Percentiles rank a stretch among this genome's conserved stretches.
Conservation (phyloP, 345 rosid species). For the Aquilaria sinensis region DNA sequence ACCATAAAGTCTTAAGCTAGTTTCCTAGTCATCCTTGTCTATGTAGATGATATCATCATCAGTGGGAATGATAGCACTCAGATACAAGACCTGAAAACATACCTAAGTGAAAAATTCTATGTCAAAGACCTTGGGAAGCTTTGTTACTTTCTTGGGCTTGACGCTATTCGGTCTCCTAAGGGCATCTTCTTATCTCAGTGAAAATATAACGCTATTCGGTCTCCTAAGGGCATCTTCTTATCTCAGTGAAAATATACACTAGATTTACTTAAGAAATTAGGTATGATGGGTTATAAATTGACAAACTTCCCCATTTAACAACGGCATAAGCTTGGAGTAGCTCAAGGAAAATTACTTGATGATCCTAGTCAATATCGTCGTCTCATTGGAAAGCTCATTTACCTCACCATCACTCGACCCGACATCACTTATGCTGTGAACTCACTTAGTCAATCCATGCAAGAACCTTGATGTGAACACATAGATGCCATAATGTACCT, state of each 20-base stretch:
- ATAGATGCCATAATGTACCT: neutral
- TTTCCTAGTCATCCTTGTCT: neutral
- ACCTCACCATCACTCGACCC: neutral
- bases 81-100: too few relatives aligned
- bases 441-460: neutral
- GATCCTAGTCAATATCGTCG: too few relatives aligned
- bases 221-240: neutral
- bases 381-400: too few relatives aligned
- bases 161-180: neutral
- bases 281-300: neutral
- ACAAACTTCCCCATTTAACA: neutral
- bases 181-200: neutral
- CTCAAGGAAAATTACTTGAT: neutral
- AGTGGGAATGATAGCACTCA: too few relatives aligned
- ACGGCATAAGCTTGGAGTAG: neutral
- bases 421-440: neutral
- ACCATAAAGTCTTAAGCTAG: neutral
- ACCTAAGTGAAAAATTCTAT: too few relatives aligned
- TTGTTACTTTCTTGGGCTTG: neutral
- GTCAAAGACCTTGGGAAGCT: neutral
- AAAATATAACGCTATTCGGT: neutral
- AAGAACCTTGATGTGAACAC: neutral
- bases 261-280: neutral
- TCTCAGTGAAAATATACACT: neutral
- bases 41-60: too few relatives aligned